phyloP scores from a whole-genome alignment of 2,329 filamentous ascomycete species.

The Didymella arachidicola region DNA sequence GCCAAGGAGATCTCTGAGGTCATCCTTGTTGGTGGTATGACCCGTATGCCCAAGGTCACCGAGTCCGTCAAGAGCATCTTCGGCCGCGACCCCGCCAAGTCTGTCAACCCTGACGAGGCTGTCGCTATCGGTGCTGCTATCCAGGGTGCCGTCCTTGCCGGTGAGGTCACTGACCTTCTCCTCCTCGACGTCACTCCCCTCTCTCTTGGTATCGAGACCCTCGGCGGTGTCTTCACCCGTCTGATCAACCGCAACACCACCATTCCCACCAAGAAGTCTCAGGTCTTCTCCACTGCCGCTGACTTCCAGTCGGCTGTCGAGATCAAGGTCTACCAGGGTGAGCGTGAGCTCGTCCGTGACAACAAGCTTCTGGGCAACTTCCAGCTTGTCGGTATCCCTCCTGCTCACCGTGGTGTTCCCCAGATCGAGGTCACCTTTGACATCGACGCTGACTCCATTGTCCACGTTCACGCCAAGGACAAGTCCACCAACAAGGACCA shows the following conservation, averaged over 20 bases:
- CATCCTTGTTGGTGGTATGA: constrained; percentile 98
- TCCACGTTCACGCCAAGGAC: constrained; percentile 98
- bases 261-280: constrained; percentile 98
- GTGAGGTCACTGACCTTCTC: constrained; percentile 95
- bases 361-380: constrained; percentile 99
- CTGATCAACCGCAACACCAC: constrained; percentile 99
- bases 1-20: constrained; percentile 97
- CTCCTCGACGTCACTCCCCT: constrained; percentile 95
- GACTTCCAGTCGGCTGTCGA: constrained; percentile 99
- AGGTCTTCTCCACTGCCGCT: constrained; percentile 95
- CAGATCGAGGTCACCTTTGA: constrained; percentile 99
- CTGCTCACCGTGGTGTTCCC: constrained; percentile 93
- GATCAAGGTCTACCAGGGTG: constrained; percentile 99
- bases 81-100: constrained; percentile 95
- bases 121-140: constrained; percentile 97
- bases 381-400: constrained; percentile 97
- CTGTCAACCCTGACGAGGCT: constrained; percentile 97
- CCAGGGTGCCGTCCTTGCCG: constrained; percentile 94
- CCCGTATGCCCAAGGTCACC: constrained; percentile 97
- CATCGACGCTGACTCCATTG: constrained; percentile 97
- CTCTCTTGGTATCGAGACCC: constrained; percentile 97
- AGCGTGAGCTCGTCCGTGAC: constrained; percentile 97
- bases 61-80: constrained; percentile 98
- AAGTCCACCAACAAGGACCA: constrained; percentile 99
- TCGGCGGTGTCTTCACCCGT: constrained; percentile 96